Evolutionary conservation across 371 early-diverging fungal species (phyloP).

Genomic region (Lichtheimia corymbifera): DNA sequence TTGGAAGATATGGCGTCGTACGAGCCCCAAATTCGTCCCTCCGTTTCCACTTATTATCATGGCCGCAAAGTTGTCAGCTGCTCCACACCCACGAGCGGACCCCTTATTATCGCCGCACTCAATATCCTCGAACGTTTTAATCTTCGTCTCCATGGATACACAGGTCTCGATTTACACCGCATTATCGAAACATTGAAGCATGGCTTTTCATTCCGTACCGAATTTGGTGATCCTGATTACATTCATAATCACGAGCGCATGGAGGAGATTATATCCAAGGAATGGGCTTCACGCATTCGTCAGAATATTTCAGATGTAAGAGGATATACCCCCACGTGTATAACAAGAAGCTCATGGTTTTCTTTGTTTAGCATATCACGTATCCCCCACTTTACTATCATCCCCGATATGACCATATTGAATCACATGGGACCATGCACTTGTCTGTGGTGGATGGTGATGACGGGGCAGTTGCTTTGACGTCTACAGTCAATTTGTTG

Average conservation of each 20-base stretch:
- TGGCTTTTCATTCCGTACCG: conserved; percentile 85
- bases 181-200: conserved; percentile 92
- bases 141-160: conserved; percentile 54
- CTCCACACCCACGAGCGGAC: conserved; percentile 81
- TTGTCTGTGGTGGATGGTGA: conserved; percentile 88
- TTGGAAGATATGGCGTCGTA: conserved; percentile 80
- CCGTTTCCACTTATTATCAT: conserved; percentile 75
- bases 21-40: conserved; percentile 56
- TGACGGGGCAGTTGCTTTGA: conserved; percentile 87
- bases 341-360: not conserved
- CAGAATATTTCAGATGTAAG: conserved; percentile 69
- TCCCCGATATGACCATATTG: conserved; percentile 74
- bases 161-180: conserved; percentile 69
- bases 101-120: conserved; percentile 81
- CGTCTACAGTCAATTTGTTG: conserved; percentile 93
- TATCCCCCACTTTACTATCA: conserved; percentile 69
- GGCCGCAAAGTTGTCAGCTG: conserved; percentile 72
- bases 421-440: conserved; percentile 97
- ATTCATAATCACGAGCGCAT: conserved; percentile 50
- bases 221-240: conserved; percentile 85
- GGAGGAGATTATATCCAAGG: conserved; percentile 67
- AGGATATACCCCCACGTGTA: no score
- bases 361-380: conserved; percentile 31
- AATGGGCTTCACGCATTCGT: conserved; percentile 65
- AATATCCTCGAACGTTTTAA: conserved; percentile 89